phyloP scores from a whole-genome alignment of 1,284 basidiomycete genomes.

The Cutaneotrichosporon dermatis region DNA sequence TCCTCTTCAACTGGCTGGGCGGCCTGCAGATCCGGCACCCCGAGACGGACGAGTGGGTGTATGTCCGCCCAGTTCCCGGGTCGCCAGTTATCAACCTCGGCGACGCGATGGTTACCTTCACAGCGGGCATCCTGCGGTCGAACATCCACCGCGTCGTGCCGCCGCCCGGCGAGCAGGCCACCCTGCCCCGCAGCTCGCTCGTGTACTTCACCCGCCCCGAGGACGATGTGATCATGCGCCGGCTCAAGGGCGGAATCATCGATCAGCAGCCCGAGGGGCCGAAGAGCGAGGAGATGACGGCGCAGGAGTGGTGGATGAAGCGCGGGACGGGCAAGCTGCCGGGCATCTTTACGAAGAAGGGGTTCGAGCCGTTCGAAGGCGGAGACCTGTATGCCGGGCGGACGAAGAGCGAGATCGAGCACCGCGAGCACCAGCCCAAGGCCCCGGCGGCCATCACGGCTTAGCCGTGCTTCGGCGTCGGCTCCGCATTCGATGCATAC shows the following conservation, averaged over 20 bases:
- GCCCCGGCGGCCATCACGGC: no score
- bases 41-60: conserved; percentile 62
- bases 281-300: conserved; percentile 23
- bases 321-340: conserved; percentile 25
- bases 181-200: conserved; percentile 57
- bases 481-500: no score
- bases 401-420: not conserved
- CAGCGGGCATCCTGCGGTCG: conserved; percentile 55
- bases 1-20: conserved; percentile 58
- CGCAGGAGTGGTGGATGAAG: conserved; percentile 31
- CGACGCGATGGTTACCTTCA: conserved; percentile 58
- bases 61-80: conserved; percentile 60
- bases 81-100: conserved; percentile 62
- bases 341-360: conserved; percentile 25
- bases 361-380: conserved; percentile 19
- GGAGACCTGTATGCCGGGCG: conserved; percentile 14
- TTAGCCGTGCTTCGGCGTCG: no score
- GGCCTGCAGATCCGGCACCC: conserved; percentile 67
- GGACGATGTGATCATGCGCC: conserved; percentile 52
- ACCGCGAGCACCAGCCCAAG: not conserved
- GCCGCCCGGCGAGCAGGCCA: conserved; percentile 53
- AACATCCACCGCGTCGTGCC: conserved; percentile 42
- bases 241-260: conserved; percentile 28
- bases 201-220: conserved; percentile 63
- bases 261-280: conserved; percentile 20